phyloP scores from a whole-genome alignment of 768 basidiomycete species.

The Xerocomellus chrysenteron region DNA sequence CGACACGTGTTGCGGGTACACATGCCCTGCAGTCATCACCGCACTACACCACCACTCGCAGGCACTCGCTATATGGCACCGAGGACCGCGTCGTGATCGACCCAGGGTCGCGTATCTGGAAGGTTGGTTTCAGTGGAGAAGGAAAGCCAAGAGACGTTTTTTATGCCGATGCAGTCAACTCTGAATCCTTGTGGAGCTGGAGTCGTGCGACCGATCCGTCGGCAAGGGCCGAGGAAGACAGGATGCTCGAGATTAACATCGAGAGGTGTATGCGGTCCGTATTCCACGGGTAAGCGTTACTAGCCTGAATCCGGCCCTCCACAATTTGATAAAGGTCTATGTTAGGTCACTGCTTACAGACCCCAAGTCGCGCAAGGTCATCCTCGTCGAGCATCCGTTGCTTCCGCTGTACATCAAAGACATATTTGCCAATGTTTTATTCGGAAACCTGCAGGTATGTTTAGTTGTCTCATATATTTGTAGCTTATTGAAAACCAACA shows the following conservation, averaged over 20 bases:
- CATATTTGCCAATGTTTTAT: constrained; percentile 78
- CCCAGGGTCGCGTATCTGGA: constrained; percentile 92
- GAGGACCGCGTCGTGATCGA: constrained; percentile 96
- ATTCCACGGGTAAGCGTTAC: constrained; percentile 71
- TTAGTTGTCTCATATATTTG: not conserved
- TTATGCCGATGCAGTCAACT: constrained; percentile 46
- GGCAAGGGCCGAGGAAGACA: constrained; percentile 72
- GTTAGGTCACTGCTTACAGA: constrained; percentile 87
- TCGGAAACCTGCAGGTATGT: constrained; percentile 82
- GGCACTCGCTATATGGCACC: constrained; percentile 94
- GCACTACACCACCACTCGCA: constrained; percentile 78
- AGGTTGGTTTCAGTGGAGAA: constrained; percentile 97
- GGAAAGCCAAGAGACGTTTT: constrained; percentile 89
- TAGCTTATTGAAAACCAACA: not conserved
- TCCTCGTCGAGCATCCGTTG: constrained; percentile 87
- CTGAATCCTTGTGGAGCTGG: constrained; percentile 59
- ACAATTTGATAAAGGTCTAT: constrained; percentile 20
- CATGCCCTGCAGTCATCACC: constrained; percentile 69
- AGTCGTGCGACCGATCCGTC: constrained; percentile 50
- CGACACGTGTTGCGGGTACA: constrained; percentile 47
- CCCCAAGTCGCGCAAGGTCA: constrained; percentile 92
- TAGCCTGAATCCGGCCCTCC: not conserved
- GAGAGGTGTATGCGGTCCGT: constrained; percentile 71
- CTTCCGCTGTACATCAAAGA: constrained; percentile 88
- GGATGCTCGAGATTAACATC: constrained; percentile 65